phyloP scores from a whole-genome alignment of 176 grass and related monocot species.

The Cocos nucifera region DNA sequence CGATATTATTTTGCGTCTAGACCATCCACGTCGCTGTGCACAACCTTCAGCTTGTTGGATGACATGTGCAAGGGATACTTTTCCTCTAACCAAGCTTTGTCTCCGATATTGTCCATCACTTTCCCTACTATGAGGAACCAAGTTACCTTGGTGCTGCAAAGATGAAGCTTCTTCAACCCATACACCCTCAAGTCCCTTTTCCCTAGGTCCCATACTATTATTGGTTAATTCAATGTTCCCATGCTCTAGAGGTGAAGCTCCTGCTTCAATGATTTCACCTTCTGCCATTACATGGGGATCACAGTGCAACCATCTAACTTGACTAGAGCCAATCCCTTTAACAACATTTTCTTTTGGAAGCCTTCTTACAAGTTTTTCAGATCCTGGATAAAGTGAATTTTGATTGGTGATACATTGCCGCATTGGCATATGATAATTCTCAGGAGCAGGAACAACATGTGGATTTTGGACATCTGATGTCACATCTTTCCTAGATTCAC shows the following conservation, averaged over 20 bases:
- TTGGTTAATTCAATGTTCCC: conserved; percentile 22
- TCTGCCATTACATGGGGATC: conserved; percentile 89
- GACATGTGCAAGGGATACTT: conserved; percentile 80
- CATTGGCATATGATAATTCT: conserved; percentile 43
- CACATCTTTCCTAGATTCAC: conserved; percentile 45
- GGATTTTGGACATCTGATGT: conserved; percentile 15
- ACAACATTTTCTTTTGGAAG: conserved; percentile 40
- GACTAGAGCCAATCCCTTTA: conserved; percentile 45
- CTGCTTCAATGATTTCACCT: conserved; percentile 78
- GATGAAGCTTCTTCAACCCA: conserved; percentile 42
- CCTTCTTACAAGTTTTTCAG: conserved; percentile 24
- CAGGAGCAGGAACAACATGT: conserved; percentile 27
- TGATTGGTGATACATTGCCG: conserved; percentile 51
- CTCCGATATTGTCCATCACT: conserved; percentile 31
- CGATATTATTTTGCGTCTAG: conserved; percentile 35
- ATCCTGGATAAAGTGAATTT: conserved; percentile 38
- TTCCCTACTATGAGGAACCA: conserved; percentile 28
- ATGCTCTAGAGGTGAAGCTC: conserved; percentile 35
- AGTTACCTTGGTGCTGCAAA: conserved; percentile 27
- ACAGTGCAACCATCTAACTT: conserved; percentile 55
- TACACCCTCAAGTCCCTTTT: conserved; percentile 26
- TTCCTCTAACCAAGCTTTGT: conserved; percentile 59
- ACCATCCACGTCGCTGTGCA: conserved; percentile 22
- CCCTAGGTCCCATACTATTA: conserved; percentile 7
- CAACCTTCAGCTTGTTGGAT: conserved; percentile 62